phyloP scores from a whole-genome alignment of 2,329 filamentous ascomycete species.

The Xylaria sp. region DNA sequence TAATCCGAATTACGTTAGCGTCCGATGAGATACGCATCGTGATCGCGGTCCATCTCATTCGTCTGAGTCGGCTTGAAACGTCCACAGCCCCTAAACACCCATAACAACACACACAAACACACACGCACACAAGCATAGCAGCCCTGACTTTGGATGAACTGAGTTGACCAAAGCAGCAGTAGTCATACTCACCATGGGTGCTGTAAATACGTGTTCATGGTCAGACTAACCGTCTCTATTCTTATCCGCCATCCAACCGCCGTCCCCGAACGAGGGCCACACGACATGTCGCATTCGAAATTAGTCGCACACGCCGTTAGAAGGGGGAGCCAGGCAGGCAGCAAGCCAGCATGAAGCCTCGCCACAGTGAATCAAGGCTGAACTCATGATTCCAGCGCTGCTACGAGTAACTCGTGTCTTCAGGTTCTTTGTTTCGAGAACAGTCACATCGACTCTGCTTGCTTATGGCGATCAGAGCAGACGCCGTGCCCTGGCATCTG shows the following conservation, averaged over 20 bases:
- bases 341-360: background rate
- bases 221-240: constrained; percentile 16
- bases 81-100: too few species aligned
- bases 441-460: background rate
- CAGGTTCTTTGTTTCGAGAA: background rate
- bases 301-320: background rate
- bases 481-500: background rate
- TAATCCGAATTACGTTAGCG: background rate
- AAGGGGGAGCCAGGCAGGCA: background rate
- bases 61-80: too few species aligned
- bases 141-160: too few species aligned
- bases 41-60: too few species aligned
- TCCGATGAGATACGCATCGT: too few species aligned
- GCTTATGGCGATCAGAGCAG: background rate
- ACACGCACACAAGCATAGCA: too few species aligned
- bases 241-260: constrained; percentile 10
- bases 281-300: background rate
- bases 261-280: constrained; percentile 3
- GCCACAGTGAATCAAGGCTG: background rate
- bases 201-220: background rate
- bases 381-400: background rate
- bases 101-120: too few species aligned
- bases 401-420: background rate
- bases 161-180: background rate
- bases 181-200: background rate